Base-by-base conservation (phyloP, 768 basidiomycete species). In the Mycena alexandri region DNA sequence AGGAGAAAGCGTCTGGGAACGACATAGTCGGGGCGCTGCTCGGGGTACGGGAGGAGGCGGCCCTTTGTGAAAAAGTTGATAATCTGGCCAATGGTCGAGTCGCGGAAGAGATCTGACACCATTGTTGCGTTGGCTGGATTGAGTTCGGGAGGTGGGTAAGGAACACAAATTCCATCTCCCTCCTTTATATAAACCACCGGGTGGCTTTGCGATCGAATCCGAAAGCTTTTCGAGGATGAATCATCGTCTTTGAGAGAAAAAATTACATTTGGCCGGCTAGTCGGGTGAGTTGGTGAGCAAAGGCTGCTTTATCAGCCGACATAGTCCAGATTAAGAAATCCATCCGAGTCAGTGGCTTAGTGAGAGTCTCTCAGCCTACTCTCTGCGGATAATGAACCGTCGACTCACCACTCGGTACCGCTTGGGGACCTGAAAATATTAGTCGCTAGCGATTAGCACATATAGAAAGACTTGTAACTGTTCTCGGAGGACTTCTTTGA, bases 1-100 rank as follows among this genome's bases (percentile, higher is more conserved):
- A 65, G 53, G 24, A 66, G 67, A 34, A 55, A 54, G 51, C 53
- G 42, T n/a, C 43, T 62, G 21, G 67, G 67, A 51, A 69, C 48
- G 13, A 68, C 44, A 42, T 70, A 74, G 25, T 58, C 69, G 0
- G 66, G 60, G 24, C 66, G 68, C 57, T 74, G 65, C 36, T 74
- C 73, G 11, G 62, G 63, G 41, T 72, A 69, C 17, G 74, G 68
- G 67, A 77, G 19, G 61, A 64, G 29, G 60, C 69, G 36, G 65
- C 71, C 71, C 1, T 64, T 71, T 19, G 77, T 77, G 16, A 69
- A 33, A 9, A 69, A 71, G 61, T 78, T 75, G 48, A 79, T 63
- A 29, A 73, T 53, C 61, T 78, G 74, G 19, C 77, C 77, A 58
- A 76, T 66, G 46, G 75, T 68, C 2, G 77, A 74, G 63, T 79